Percentiles rank a stretch among this genome's conserved stretches.
Evolutionary conservation across 2,329 filamentous ascomycete genomes (phyloP).

Genomic region (Teratosphaeria gauchensis): DNA sequence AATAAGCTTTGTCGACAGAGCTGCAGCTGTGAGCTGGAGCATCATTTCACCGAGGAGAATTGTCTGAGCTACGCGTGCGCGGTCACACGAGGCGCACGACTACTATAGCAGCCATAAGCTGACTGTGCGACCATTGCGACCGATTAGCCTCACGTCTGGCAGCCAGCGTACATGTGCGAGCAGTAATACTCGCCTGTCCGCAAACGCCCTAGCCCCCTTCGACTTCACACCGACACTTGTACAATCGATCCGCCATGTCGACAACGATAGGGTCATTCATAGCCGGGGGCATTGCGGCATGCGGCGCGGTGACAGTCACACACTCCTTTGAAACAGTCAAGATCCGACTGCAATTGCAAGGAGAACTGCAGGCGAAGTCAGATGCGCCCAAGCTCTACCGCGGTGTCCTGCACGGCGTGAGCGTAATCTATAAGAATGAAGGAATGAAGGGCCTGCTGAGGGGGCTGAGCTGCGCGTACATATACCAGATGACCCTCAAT

Average conservation of each 20-base stretch:
- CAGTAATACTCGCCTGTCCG: background rate
- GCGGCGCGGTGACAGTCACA: conserved; percentile 92
- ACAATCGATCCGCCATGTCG: conserved; percentile 27
- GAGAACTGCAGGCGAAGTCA: conserved; percentile 80
- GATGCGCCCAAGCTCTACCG: conserved; percentile 81
- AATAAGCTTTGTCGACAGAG: background rate
- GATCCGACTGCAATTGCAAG: conserved; percentile 93
- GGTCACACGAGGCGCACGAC: too few relatives aligned
- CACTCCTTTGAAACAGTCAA: conserved; percentile 99
- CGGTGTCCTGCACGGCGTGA: conserved; percentile 83
- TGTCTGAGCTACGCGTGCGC: background rate
- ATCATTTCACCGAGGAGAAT: background rate
- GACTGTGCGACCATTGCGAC: background rate
- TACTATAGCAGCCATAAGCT: background rate
- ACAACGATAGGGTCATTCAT: conserved; percentile 65
- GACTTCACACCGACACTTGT: background rate
- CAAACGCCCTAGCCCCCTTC: background rate
- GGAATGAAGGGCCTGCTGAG: conserved; percentile 77
- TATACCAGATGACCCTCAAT: conserved; percentile 94
- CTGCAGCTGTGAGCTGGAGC: background rate
- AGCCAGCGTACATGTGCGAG: background rate
- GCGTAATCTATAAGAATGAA: conserved; percentile 84
- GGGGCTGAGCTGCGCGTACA: conserved; percentile 82
- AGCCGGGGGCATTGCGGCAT: conserved; percentile 91
- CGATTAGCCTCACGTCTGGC: background rate